A percentile compares a stretch with the other conserved stretches of the same genome.
Conservation (phyloP, 176 grass and related monocot species). For the Bothriochloa decipiens region DNA sequence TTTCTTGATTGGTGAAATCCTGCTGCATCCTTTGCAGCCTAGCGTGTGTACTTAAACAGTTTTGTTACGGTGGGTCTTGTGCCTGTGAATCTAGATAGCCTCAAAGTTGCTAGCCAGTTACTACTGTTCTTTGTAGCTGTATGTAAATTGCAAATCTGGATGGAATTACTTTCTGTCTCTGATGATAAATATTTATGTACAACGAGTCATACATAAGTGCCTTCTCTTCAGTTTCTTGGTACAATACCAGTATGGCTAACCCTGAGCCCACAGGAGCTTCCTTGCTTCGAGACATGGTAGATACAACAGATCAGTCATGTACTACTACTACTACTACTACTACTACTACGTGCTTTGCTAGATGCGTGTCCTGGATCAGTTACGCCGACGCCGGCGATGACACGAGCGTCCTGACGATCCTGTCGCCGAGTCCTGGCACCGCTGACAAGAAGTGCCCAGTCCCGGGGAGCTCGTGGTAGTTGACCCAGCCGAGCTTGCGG, state of each 20-base stretch:
- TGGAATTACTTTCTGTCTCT: constrained; percentile 8
- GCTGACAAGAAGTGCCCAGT: constrained; percentile 68
- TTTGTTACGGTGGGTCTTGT: constrained; percentile 17
- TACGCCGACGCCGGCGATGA: not conserved
- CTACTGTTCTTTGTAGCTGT: constrained; percentile 53
- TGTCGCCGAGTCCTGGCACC: constrained; percentile 70
- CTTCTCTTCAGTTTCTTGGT: constrained; percentile 25
- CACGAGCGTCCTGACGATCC: constrained; percentile 59
- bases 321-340: not conserved
- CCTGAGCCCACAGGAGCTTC: not conserved
- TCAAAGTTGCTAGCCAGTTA: constrained; percentile 31
- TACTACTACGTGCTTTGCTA: too few relatives aligned
- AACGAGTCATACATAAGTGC: not conserved
- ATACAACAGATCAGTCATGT: constrained; percentile 5
- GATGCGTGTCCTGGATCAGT: not conserved
- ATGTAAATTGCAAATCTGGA: constrained; percentile 48
- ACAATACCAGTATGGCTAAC: constrained; percentile 14
- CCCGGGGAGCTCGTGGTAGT: constrained; percentile 69
- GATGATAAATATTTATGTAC: constrained; percentile 37
- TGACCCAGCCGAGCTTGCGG: constrained; percentile 68
- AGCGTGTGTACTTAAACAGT: constrained; percentile 30
- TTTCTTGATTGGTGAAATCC: constrained; percentile 38
- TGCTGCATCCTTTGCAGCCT: constrained; percentile 37
- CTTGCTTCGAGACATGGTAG: constrained; percentile 10
- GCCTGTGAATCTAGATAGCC: constrained; percentile 38